Percentiles rank a stretch among this genome's conserved stretches.
These are phyloP conservation scores for Pyronema domesticum DNA, from an alignment of 495 filamentous ascomycete genomes.

Conservation along the genomic window DNA sequence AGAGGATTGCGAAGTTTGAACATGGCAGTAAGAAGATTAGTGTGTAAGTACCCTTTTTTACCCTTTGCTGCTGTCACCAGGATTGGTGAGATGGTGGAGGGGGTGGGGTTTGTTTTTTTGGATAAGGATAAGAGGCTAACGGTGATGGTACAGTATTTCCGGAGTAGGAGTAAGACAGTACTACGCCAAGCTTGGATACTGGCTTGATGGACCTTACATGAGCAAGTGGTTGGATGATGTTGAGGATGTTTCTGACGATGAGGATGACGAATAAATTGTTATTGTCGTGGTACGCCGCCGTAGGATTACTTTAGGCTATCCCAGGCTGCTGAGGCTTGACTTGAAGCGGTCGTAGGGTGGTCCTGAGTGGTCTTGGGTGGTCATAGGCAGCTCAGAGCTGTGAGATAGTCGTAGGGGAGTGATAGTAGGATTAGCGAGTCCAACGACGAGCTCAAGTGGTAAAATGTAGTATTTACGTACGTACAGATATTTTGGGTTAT, in stretches of 20 bases:
- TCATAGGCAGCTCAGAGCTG: no score
- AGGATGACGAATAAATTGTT: slow-evolving; percentile 14
- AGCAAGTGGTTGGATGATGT: slow-evolving; percentile 39
- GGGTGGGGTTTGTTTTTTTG: not conserved
- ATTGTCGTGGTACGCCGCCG: not conserved
- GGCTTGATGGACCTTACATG: slow-evolving; percentile 81
- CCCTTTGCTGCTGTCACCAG: no score
- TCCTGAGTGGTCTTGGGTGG: no score
- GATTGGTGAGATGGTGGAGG: not conserved
- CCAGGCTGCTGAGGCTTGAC: no score
- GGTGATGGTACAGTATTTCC: slow-evolving; percentile 38
- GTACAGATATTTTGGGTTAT: no score
- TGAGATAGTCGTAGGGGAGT: no score
- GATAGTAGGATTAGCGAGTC: no score
- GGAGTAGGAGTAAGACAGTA: slow-evolving; percentile 90
- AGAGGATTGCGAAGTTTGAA: slow-evolving; percentile 82
- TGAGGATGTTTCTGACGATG: not conserved
- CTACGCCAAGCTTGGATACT: slow-evolving; percentile 82
- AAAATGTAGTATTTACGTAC: no score
- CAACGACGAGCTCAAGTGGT: no score
- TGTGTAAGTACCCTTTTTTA: slow-evolving; percentile 32
- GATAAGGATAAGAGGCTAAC: not conserved
- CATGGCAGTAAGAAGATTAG: slow-evolving; percentile 85
- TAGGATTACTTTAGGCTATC: not conserved
- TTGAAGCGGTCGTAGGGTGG: no score